Evolutionary conservation across 768 basidiomycete genomes (phyloP).

Genomic region (Trametes cinnabarina): DNA sequence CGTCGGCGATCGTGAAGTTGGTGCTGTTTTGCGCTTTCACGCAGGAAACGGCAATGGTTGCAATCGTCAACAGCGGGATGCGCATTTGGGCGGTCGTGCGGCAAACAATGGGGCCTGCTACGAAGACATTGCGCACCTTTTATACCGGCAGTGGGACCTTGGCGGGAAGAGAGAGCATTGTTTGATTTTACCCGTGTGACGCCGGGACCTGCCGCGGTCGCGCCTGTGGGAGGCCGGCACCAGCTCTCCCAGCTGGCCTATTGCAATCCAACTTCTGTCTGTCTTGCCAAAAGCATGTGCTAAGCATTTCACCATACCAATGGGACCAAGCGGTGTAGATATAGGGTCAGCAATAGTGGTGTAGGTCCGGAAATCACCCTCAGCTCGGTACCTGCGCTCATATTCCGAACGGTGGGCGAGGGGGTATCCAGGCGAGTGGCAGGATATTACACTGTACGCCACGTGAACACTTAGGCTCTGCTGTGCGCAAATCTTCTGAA

Average conservation of each 20-base stretch:
- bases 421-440: no score
- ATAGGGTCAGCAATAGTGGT: no score
- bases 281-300: no score
- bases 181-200: constrained; percentile 10
- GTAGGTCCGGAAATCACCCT: no score
- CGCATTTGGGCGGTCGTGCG: not conserved
- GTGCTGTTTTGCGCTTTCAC: constrained; percentile 10
- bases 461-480: no score
- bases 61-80: not conserved
- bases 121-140: not conserved
- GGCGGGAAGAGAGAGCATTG: not conserved
- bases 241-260: not conserved
- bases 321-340: no score
- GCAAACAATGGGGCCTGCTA: not conserved
- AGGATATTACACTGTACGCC: no score
- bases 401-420: no score
- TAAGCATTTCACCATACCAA: no score
- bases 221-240: constrained; percentile 11
- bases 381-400: no score
- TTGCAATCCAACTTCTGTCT: not conserved
- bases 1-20: constrained; percentile 8
- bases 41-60: not conserved
- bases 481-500: no score
- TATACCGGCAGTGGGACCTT: constrained; percentile 8
- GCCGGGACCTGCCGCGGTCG: not conserved